These are phyloP conservation scores for Alternaria sp. DNA, from an alignment of 2,329 filamentous ascomycete species.

Conservation along the genomic window DNA sequence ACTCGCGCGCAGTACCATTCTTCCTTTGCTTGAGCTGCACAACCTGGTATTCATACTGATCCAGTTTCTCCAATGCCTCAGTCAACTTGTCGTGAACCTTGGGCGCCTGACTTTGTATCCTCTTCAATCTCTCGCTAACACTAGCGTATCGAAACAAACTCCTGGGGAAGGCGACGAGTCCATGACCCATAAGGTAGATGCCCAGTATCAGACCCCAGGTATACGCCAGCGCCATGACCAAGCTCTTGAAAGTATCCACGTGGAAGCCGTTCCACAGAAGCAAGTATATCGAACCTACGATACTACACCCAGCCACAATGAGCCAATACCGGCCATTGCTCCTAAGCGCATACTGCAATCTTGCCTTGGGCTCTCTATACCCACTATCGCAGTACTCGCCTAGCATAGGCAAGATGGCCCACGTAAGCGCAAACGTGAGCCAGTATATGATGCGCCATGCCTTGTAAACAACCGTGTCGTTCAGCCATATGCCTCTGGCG, in stretches of 20 bases:
- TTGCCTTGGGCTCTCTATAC: conserved; percentile 83
- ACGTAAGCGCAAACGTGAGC: conserved; percentile 94
- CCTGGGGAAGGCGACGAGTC: conserved; percentile 88
- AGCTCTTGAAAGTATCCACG: conserved; percentile 76
- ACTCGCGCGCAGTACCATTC: conserved; percentile 75
- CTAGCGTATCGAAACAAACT: conserved; percentile 81
- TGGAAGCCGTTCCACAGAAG: conserved; percentile 79
- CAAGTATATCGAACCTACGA: conserved; percentile 82
- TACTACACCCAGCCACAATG: conserved; percentile 74
- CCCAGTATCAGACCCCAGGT: conserved; percentile 90
- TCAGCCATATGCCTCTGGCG: conserved; percentile 85
- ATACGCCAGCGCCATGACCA: conserved; percentile 94
- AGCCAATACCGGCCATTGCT: conserved; percentile 89
- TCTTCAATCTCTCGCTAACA: conserved; percentile 74
- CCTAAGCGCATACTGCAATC: conserved; percentile 83
- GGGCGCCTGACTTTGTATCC: conserved; percentile 81
- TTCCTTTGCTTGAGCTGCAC: conserved; percentile 81
- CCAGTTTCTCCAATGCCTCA: conserved; percentile 80
- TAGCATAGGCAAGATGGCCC: conserved; percentile 91
- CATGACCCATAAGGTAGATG: conserved; percentile 98
- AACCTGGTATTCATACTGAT: conserved; percentile 83
- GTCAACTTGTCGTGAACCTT: conserved; percentile 86
- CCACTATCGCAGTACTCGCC: conserved; percentile 95
- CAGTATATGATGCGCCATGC: conserved; percentile 97
- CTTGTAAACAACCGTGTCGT: conserved; percentile 78